phyloP scores from a whole-genome alignment of 1,139 yeast genomes.

The Meyerozyma athensensis region DNA sequence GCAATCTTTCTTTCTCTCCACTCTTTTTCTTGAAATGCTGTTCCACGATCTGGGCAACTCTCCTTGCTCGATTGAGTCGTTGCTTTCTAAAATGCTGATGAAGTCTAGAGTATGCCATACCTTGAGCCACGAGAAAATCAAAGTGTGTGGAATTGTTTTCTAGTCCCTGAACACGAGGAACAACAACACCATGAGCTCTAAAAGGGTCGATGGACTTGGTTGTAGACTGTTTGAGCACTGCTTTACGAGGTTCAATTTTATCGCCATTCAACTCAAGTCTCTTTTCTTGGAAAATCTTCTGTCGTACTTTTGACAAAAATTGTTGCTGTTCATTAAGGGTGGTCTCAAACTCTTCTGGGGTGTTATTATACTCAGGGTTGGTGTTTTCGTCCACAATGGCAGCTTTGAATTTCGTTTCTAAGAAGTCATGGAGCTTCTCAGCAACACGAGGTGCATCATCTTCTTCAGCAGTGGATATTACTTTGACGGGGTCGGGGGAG shows the following conservation, averaged over 20 bases:
- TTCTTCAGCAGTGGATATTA: slow-evolving; percentile 17
- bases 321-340: slow-evolving; percentile 29
- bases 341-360: slow-evolving; percentile 31
- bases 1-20: slow-evolving; percentile 83
- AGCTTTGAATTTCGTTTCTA: slow-evolving; percentile 42
- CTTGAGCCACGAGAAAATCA: slow-evolving; percentile 76
- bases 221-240: slow-evolving; percentile 41
- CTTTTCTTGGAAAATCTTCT: slow-evolving; percentile 32
- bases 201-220: slow-evolving; percentile 41
- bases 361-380: slow-evolving; percentile 26
- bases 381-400: slow-evolving; percentile 40
- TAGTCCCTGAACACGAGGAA: slow-evolving; percentile 38
- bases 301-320: slow-evolving; percentile 24
- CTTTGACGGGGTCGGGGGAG: slow-evolving; percentile 26
- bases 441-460: slow-evolving; percentile 26
- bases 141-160: slow-evolving; percentile 49
- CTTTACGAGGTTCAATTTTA: slow-evolving; percentile 40
- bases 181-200: slow-evolving; percentile 33
- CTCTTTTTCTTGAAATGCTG: slow-evolving; percentile 79
- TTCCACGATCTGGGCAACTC: slow-evolving; percentile 78
- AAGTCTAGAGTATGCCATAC: slow-evolving; percentile 63
- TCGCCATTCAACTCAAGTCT: slow-evolving; percentile 41
- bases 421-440: slow-evolving; percentile 47
- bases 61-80: slow-evolving; percentile 65
- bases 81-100: slow-evolving; percentile 64